Conservation (phyloP, 1,284 basidiomycete species). For the Exobasidium rhododendri region DNA sequence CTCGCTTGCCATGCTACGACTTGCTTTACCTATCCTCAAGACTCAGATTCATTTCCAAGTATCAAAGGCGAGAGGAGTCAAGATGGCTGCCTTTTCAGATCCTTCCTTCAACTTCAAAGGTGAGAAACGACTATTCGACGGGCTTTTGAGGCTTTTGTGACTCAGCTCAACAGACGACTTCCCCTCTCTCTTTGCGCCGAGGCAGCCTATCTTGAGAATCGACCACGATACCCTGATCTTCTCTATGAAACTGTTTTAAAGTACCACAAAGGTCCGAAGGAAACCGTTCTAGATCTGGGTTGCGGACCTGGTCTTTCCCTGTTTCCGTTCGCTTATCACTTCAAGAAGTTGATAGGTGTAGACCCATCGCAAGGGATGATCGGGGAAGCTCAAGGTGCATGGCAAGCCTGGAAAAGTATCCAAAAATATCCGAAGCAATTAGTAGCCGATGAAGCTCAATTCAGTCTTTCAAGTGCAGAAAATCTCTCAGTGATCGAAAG, state of each 20-base stretch:
- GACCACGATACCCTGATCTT: conserved; percentile 7
- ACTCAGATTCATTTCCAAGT: too few species aligned
- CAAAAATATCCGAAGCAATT: neutral
- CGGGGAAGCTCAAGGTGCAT: conserved; percentile 6
- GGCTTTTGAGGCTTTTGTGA: too few species aligned
- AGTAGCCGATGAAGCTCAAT: conserved; percentile 1
- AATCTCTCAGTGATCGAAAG: neutral
- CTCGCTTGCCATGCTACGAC: too few species aligned
- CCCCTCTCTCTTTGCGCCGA: neutral
- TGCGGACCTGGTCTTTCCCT: conserved; percentile 14
- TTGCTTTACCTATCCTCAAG: too few species aligned
- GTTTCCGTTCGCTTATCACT: conserved; percentile 12
- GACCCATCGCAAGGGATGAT: conserved; percentile 18
- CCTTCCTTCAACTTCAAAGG: conserved; percentile 13
- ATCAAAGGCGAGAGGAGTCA: too few species aligned
- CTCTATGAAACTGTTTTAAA: conserved; percentile 9
- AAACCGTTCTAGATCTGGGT: conserved; percentile 16
- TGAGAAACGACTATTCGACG: neutral
- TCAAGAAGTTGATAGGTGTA: conserved; percentile 8
- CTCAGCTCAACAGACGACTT: neutral
- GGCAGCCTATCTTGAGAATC: conserved; percentile 9
- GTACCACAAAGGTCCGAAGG: conserved; percentile 12
- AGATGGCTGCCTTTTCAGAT: conserved; percentile 15
- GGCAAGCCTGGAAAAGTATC: conserved; percentile 8
- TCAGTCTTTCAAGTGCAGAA: conserved; percentile 6